These are phyloP conservation scores for Bothriochloa decipiens DNA, from an alignment of 176 grass and related monocot species.

Conservation along the genomic window DNA sequence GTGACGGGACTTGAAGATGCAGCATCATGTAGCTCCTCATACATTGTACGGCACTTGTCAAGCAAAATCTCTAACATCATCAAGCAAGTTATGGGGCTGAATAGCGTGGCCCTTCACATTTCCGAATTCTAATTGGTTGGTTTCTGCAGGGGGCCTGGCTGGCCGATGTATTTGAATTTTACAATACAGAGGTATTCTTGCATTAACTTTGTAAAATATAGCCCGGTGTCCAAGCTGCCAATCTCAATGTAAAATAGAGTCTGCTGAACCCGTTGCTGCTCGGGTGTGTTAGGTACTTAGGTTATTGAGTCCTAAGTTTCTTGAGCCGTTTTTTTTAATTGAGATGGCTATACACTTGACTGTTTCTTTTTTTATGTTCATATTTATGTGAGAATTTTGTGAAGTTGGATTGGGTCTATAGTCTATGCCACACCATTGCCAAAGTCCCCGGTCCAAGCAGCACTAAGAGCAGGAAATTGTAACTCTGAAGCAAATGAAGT, in stretches of 20 bases:
- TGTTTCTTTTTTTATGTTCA: not conserved
- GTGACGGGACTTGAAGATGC: constrained; percentile 14
- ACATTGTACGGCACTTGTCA: not conserved
- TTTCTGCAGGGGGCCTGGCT: not conserved
- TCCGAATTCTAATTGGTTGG: constrained; percentile 33
- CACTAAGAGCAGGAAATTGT: not conserved
- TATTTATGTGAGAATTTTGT: not conserved
- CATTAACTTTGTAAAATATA: constrained; percentile 29
- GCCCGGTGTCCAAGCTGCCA: not conserved
- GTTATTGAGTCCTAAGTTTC: not conserved
- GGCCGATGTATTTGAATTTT: not conserved
- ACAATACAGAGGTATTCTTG: not conserved
- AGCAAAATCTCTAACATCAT: constrained; percentile 35
- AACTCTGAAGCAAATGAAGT: not conserved
- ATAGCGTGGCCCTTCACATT: constrained; percentile 31
- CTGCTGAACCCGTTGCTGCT: not conserved
- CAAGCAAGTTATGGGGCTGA: constrained; percentile 22
- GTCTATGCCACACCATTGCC: not conserved
- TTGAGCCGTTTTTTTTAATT: not conserved
- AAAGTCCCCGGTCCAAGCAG: not conserved
- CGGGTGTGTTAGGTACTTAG: not conserved
- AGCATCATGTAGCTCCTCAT: constrained; percentile 2
- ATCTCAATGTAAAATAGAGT: not conserved
- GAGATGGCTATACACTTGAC: not conserved
- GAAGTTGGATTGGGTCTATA: not conserved